Evolutionary conservation across 805 yeast genomes (phyloP), one percentile per base, ranked within the genome.

Genomic region (Candida sithepensis): DNA sequence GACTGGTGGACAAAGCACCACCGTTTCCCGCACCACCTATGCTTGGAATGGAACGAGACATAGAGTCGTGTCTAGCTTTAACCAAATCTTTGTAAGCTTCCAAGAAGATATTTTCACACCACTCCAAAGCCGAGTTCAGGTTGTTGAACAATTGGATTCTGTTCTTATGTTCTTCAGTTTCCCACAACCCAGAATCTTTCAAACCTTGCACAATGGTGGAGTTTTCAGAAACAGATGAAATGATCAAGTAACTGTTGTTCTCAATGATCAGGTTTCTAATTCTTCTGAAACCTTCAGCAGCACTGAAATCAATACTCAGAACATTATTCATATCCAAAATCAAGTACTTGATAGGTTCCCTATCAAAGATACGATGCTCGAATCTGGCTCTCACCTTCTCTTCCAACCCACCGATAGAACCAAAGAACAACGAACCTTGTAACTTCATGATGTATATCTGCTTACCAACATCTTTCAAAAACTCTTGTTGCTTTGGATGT

Each of bases 41-140:
- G 30, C 7, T 7, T 20, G 39, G 21, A 21, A 14, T 19, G n/a
- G 23, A 13, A 18, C 12, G 19, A 16, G 20, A 9, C 16, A 19
- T 14, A 9, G 8, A 40, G 32, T 41, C 43, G 37, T 32, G 41
- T 43, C 47, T 39, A 34, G 28, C 38, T 42, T 42, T 39, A 42
- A 43, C 42, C 14, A 61, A 41, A 14, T 57, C 69, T 55, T 75
- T 81, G 63, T 84, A 84, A 24, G 82, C 78, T 43, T 78, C 72
- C 58, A 94, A 73, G 56, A 91, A 89, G 57, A 85, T 84, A 67
- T 94, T 92, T 65, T 94, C 99, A 71, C 97, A 89, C 96, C 96
- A 92, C 66, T 94, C 98, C 39, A 94, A 74, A 0, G 96, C 96
- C 46, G 85, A 78, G 61, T 94, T 94, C 57, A 94, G 74, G 45